Conservation (phyloP, 768 basidiomycete genomes). For the Calocybe cyanea region DNA sequence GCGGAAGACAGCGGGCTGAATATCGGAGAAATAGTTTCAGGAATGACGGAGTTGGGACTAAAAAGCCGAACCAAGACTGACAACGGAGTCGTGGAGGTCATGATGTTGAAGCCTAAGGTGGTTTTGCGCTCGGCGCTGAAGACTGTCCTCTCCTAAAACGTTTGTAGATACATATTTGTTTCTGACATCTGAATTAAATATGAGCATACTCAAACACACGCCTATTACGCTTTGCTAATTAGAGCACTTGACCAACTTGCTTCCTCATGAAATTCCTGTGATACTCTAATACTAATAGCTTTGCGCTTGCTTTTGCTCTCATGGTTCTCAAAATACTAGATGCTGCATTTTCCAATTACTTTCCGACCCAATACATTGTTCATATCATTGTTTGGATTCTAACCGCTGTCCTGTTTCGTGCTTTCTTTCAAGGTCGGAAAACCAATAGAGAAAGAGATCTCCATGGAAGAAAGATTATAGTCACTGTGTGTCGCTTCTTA, state of each 20-base stretch:
- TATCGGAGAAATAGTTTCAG: conserved; percentile 9
- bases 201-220: background rate
- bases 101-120: conserved; percentile 20
- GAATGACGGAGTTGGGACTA: conserved; percentile 21
- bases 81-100: background rate
- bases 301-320: too few species aligned
- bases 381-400: conserved; percentile 46
- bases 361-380: conserved; percentile 56
- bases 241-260: too few species aligned
- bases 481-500: conserved; percentile 51
- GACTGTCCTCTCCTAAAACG: background rate
- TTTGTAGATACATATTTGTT: background rate
- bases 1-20: conserved; percentile 3
- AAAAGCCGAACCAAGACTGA: background rate
- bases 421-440: conserved; percentile 65
- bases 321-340: conserved; percentile 57
- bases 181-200: background rate
- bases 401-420: conserved; percentile 43
- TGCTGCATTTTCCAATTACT: conserved; percentile 33
- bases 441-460: conserved; percentile 67
- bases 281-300: too few species aligned
- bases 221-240: too few species aligned
- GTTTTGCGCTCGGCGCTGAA: conserved; percentile 13
- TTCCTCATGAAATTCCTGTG: too few species aligned
- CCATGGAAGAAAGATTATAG: conserved; percentile 64